These are phyloP conservation scores for Oryza glaberrima DNA, from an alignment of 176 grass and related monocot genomes.

Conservation along the genomic window DNA sequence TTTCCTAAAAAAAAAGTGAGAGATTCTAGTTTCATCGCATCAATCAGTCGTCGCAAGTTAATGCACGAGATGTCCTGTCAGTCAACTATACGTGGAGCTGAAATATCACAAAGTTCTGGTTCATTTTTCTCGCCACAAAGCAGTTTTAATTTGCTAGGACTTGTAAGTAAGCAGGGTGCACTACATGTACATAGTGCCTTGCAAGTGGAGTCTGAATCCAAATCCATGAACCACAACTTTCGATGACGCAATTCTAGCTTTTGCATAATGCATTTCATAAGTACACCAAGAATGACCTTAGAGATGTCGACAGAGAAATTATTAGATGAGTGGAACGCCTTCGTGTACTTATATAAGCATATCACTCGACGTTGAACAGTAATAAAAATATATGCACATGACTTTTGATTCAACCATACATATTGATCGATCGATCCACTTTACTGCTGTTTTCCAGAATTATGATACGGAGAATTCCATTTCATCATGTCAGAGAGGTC, in stretches of 20 bases:
- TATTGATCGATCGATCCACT: neutral
- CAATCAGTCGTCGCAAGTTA: conserved; percentile 12
- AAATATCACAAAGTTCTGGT: conserved; percentile 31
- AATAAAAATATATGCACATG: neutral
- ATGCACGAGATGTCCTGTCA: conserved; percentile 9
- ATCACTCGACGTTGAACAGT: neutral
- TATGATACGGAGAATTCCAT: neutral
- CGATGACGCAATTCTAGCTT: conserved; percentile 39
- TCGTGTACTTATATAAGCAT: conserved; percentile 34
- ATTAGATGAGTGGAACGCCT: neutral
- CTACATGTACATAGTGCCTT: neutral
- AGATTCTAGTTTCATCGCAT: conserved; percentile 24
- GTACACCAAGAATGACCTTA: neutral
- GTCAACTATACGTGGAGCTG: conserved; percentile 3
- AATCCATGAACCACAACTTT: conserved; percentile 40
- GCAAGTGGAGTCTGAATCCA: conserved; percentile 55
- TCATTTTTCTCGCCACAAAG: conserved; percentile 33
- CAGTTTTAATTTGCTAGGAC: conserved; percentile 10
- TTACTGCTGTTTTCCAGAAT: neutral
- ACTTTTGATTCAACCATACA: neutral
- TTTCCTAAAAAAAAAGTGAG: neutral
- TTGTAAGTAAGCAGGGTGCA: conserved; percentile 34
- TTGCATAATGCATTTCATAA: conserved; percentile 24
- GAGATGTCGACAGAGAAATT: conserved; percentile 30
- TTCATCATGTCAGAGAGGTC: neutral